Conservation (phyloP, 78 protist genomes). For the Dictyostelium intermedium region DNA sequence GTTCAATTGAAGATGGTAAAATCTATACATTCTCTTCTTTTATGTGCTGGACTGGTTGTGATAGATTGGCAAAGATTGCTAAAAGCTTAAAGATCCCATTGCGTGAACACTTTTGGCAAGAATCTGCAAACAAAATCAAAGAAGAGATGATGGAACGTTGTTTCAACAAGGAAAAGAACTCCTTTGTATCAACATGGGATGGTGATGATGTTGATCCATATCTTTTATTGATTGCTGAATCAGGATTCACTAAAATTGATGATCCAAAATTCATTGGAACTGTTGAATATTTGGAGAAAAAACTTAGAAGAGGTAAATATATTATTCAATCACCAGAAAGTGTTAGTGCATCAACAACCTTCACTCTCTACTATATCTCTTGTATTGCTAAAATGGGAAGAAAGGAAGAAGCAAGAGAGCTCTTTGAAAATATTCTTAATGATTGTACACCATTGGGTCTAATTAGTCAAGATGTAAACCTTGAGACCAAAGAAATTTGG, state of each 20-base stretch:
- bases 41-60: constrained; percentile 85
- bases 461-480: constrained; percentile 63
- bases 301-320: constrained; percentile 17
- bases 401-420: constrained; percentile 73
- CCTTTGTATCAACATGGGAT: constrained; percentile 34
- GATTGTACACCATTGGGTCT: constrained; percentile 71
- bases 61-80: constrained; percentile 81
- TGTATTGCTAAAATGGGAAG: constrained; percentile 63
- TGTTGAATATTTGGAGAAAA: constrained; percentile 38
- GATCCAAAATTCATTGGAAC: constrained; percentile 57
- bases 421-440: constrained; percentile 76
- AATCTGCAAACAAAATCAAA: constrained; percentile 69
- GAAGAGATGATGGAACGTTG: constrained; percentile 34
- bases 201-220: constrained; percentile 78
- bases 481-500: constrained; percentile 81
- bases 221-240: constrained; percentile 44
- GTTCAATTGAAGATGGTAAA: constrained; percentile 43
- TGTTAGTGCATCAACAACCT: constrained; percentile 17
- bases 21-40: constrained; percentile 66
- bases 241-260: constrained; percentile 35
- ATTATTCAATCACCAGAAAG: constrained; percentile 10
- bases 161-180: constrained; percentile 30
- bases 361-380: constrained; percentile 36
- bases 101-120: constrained; percentile 56
- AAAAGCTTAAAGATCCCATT: constrained; percentile 29